Percentiles rank a stretch among this genome's conserved stretches.
These are phyloP conservation scores for Cicer judaicum DNA, from an alignment of 306 rosid genomes.

Conservation along the genomic window DNA sequence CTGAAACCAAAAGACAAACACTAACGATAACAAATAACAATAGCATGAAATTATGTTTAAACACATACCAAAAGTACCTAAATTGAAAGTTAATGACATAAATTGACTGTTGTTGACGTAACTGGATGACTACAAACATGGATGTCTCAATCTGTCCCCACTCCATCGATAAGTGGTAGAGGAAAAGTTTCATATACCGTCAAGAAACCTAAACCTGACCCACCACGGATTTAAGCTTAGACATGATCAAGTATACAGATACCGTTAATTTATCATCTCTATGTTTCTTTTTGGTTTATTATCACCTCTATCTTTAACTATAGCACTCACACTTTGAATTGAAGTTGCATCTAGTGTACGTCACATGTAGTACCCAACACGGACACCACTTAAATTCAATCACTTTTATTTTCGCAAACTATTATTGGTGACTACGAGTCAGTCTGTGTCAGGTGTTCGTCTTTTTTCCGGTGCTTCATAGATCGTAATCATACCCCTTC, in stretches of 20 bases:
- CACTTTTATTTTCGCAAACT: too few relatives aligned
- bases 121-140: not conserved
- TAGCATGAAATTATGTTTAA: not conserved
- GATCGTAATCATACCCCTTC: not conserved
- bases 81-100: not conserved
- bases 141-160: not conserved
- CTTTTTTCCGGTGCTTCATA: too few relatives aligned
- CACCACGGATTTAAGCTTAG: not conserved
- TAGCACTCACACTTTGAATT: too few relatives aligned
- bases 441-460: too few relatives aligned
- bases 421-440: too few relatives aligned
- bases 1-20: too few relatives aligned
- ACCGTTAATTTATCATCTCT: not conserved
- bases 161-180: not conserved
- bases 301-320: too few relatives aligned
- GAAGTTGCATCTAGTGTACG: too few relatives aligned
- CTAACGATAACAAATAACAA: not conserved
- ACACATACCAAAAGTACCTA: not conserved
- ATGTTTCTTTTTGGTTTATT: too few relatives aligned
- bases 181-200: not conserved
- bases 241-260: not conserved
- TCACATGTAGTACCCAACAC: too few relatives aligned
- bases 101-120: not conserved
- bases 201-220: not conserved
- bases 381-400: too few relatives aligned